phyloP scores from a whole-genome alignment of 176 grass and related monocot species.

The Musa schizocarpa region DNA sequence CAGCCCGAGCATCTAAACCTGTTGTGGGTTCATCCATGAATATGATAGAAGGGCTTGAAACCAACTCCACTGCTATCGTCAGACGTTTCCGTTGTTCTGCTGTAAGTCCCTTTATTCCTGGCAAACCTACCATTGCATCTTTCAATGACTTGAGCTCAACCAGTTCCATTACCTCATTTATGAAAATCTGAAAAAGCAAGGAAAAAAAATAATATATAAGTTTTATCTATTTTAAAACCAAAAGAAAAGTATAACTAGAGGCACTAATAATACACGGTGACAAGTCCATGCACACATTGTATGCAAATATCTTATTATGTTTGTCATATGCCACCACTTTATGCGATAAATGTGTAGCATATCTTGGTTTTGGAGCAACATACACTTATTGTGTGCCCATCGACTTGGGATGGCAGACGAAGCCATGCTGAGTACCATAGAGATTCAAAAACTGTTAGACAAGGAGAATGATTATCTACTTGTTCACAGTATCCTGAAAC shows the following conservation, averaged over 20 bases:
- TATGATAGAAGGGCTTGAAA: slow-evolving; percentile 28
- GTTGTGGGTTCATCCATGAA: slow-evolving; percentile 35
- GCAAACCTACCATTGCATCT: slow-evolving; percentile 21
- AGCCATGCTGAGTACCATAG: slow-evolving; percentile 84
- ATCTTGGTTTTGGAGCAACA: background rate
- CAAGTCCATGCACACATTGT: background rate
- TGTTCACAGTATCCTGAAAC: slow-evolving; percentile 95
- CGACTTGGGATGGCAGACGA: slow-evolving; percentile 75
- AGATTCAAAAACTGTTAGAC: slow-evolving; percentile 70
- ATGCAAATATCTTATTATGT: background rate
- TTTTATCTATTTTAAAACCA: background rate
- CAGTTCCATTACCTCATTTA: slow-evolving; percentile 17
- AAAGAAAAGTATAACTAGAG: background rate
- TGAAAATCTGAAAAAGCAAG: slow-evolving; percentile 6
- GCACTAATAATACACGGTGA: background rate
- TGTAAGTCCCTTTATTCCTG: slow-evolving; percentile 13
- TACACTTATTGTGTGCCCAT: slow-evolving; percentile 60
- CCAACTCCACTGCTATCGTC: slow-evolving; percentile 24
- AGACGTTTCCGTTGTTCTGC: slow-evolving; percentile 25
- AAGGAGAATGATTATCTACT: slow-evolving; percentile 77
- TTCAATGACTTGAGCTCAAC: slow-evolving; percentile 9
- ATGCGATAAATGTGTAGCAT: background rate
- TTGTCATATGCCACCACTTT: background rate
- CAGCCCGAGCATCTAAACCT: slow-evolving; percentile 21
- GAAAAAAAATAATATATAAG: background rate